A percentile compares a stretch with the other conserved stretches of the same genome.
phyloP scores from a whole-genome alignment of 2,329 filamentous ascomycete species.

The Penicillium decumbens region DNA sequence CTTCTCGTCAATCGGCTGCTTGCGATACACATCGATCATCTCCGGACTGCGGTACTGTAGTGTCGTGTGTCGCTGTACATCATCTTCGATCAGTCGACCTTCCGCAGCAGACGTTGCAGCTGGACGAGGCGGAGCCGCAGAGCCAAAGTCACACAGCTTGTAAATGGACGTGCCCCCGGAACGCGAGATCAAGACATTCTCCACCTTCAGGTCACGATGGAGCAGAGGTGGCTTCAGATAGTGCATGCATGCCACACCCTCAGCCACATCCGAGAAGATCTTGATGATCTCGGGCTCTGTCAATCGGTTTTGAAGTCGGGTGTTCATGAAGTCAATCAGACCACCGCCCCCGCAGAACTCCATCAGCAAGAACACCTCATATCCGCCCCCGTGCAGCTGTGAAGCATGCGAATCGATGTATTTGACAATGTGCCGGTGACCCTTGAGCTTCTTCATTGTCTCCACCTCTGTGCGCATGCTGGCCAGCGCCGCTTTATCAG shows the following conservation, averaged over 20 bases:
- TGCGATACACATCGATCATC: slow-evolving; percentile 97
- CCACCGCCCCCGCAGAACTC: slow-evolving; percentile 94
- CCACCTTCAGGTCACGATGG: slow-evolving; percentile 93
- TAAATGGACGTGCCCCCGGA: slow-evolving; percentile 66
- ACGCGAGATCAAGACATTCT: slow-evolving; percentile 86
- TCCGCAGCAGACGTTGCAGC: slow-evolving; percentile 83
- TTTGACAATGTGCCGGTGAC: slow-evolving; percentile 90
- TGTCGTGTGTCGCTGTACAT: slow-evolving; percentile 94
- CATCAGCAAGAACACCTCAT: slow-evolving; percentile 98
- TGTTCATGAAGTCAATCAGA: slow-evolving; percentile 99
- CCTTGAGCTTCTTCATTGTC: slow-evolving; percentile 99
- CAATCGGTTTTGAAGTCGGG: slow-evolving; percentile 86
- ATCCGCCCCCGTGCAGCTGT: slow-evolving; percentile 84
- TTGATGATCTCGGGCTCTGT: slow-evolving; percentile 96
- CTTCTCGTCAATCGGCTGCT: slow-evolving; percentile 96
- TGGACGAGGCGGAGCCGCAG: slow-evolving; percentile 74
- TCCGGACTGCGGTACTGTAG: slow-evolving; percentile 96
- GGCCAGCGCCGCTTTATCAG: slow-evolving; percentile 88
- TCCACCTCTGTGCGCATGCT: slow-evolving; percentile 98
- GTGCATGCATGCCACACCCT: slow-evolving; percentile 98
- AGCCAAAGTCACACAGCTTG: slow-evolving; percentile 98
- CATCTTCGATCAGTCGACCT: slow-evolving; percentile 89
- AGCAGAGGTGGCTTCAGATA: slow-evolving; percentile 91
- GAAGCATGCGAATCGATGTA: slow-evolving; percentile 99
- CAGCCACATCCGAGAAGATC: slow-evolving; percentile 93